Conservation (phyloP, 345 rosid species). For the Euclidium syriacum region DNA sequence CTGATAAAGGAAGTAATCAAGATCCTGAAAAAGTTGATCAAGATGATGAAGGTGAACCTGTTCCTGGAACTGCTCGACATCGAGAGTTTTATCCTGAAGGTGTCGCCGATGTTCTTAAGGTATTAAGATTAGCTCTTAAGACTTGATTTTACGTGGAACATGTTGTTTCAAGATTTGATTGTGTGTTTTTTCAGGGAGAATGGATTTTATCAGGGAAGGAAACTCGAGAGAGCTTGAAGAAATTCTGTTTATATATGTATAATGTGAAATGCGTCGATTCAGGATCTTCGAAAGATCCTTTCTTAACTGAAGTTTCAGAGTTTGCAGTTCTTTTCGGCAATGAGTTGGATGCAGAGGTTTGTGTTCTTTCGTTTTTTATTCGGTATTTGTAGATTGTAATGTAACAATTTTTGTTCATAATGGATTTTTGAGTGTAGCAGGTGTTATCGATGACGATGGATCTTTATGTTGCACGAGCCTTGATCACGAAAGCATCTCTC, state of each 20-base stretch:
- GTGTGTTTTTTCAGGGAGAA: constrained; percentile 61
- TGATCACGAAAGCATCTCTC: constrained; percentile 95
- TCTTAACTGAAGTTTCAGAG: constrained; percentile 76
- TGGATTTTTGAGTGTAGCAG: constrained; percentile 31
- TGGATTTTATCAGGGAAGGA: constrained; percentile 87
- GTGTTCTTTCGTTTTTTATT: neutral
- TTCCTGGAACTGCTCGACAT: constrained; percentile 99
- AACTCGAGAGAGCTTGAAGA: constrained; percentile 42
- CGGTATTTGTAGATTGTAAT: neutral
- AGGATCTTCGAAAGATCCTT: constrained; percentile 81
- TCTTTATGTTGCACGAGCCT: constrained; percentile 98
- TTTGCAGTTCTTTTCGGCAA: constrained; percentile 93
- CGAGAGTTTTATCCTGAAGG: constrained; percentile 99
- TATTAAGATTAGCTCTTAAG: neutral
- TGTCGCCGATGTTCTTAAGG: constrained; percentile 86
- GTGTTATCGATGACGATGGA: constrained; percentile 99
- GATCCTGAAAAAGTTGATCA: constrained; percentile 70
- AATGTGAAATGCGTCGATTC: constrained; percentile 56
- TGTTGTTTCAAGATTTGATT: constrained; percentile 1
- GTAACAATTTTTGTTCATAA: neutral
- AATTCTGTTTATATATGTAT: constrained; percentile 68
- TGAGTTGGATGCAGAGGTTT: constrained; percentile 99
- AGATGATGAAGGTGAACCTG: constrained; percentile 89
- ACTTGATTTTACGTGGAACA: neutral
- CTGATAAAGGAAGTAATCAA: constrained; percentile 97